Evolutionary conservation across 139 green algal species (phyloP), one percentile per base, ranked within the genome.

Genomic region (Chlamydomonas applanata): DNA sequence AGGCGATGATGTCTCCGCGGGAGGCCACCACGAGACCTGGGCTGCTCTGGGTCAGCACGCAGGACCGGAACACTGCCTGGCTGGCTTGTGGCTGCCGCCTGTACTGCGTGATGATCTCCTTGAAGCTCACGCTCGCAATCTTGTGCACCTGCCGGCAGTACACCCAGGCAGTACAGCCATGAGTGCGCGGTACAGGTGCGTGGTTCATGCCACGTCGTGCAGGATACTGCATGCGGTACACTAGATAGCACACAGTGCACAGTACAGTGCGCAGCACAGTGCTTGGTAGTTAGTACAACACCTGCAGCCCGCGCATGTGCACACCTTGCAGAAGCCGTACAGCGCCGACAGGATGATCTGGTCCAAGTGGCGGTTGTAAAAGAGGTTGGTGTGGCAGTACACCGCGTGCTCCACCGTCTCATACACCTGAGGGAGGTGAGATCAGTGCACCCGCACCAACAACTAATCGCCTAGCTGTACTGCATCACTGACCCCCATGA

Each of bases 301-400:
- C 19, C 49, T 29, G 35, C 30, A 52, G 9, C 9, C 30, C 30
- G 44, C 36, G 32, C 61, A 49, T n/a, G 32, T n/a, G 7, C n/a
- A 59, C 19, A 97, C 93, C 81, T 97, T 98, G 89, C 88, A 96
- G 72, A 90, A 91, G 36, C 94, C 93, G 73, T 98, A 98, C 52
- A 98, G 76, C 16, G 86, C 79, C 30, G 77, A 91, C 29, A 98
- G 88, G 32, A 98, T 63, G 14, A 97, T 54, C 81, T 97, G 93
- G 80, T 98, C 94, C 33, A 97, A 45, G 82, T 98, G 94, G 4
- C 94, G 87, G 49, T 89, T 88, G 82, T 95, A 98, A 52, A 97
- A 79, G 27, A 98, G 86, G 72, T 78, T 69, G 14, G 91, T 96
- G 44, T 97, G 82, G 22, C 89, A 34, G 62, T 89, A 91, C 52